phyloP scores from a whole-genome alignment of 495 filamentous ascomycete species.

The Penicillium bovifimosum region DNA sequence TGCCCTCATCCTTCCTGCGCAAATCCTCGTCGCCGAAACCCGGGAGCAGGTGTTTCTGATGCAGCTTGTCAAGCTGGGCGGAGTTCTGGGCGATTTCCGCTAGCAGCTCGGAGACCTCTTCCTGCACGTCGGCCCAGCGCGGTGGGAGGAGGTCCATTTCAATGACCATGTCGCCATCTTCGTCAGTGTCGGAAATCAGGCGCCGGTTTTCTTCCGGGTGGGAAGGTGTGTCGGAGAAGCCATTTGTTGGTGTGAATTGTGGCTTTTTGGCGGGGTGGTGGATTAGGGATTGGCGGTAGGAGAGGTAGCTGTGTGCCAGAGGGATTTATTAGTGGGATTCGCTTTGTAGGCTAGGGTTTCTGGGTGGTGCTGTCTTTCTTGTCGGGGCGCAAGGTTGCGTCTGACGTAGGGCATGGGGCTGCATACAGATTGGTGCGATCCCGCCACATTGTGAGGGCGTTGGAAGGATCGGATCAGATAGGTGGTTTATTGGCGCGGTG shows the following conservation, averaged over 20 bases:
- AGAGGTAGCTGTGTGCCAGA: conserved; percentile 71
- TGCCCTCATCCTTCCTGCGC: conserved; percentile 72
- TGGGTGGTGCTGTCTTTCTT: neutral
- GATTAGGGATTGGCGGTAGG: conserved; percentile 95
- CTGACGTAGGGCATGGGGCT: conserved; percentile 10
- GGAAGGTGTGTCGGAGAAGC: conserved; percentile 58
- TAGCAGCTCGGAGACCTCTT: conserved; percentile 84
- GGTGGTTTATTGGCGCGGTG: conserved; percentile 14
- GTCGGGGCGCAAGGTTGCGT: neutral
- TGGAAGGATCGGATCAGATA: conserved; percentile 6
- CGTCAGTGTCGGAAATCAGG: conserved; percentile 68
- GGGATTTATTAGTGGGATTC: conserved; percentile 8
- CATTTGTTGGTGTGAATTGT: conserved; percentile 65
- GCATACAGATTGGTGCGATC: conserved; percentile 94
- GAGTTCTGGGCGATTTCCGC: conserved; percentile 76
- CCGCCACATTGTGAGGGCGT: conserved; percentile 73
- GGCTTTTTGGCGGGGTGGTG: conserved; percentile 88
- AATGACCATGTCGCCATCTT: conserved; percentile 91
- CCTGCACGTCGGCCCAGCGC: conserved; percentile 91
- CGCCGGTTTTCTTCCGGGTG: conserved; percentile 76
- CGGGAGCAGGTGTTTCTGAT: conserved; percentile 94
- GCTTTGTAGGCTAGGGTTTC: neutral
- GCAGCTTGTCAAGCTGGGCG: conserved; percentile 78
- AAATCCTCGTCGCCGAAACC: conserved; percentile 94
- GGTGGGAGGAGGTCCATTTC: conserved; percentile 97